Evolutionary conservation across 2,329 filamentous ascomycete genomes (phyloP).

Genomic region (Knufia petricola): DNA sequence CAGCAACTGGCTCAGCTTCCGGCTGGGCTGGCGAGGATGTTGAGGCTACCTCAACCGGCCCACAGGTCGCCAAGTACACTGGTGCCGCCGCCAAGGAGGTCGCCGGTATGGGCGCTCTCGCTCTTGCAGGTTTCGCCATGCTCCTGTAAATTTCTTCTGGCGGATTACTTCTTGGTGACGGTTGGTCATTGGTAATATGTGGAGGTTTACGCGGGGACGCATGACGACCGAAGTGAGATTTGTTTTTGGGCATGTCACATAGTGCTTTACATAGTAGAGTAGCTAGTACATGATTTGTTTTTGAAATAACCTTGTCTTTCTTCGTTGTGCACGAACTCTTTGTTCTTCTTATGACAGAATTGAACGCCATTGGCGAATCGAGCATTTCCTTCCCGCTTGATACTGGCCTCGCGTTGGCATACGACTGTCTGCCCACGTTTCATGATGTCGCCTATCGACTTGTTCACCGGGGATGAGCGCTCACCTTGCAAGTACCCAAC

Average conservation of each 20-base stretch:
- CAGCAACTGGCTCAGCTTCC: not conserved
- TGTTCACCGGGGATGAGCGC: too few species aligned
- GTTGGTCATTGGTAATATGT: constrained; percentile 4
- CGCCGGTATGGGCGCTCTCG: constrained; percentile 8
- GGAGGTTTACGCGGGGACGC: not conserved
- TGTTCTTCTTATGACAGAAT: not conserved
- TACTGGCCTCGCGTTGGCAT: too few species aligned
- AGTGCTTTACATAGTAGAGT: constrained; percentile 5
- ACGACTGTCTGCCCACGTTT: too few species aligned
- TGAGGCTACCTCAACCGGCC: constrained; percentile 29
- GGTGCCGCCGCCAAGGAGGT: constrained; percentile 10
- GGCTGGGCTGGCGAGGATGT: not conserved
- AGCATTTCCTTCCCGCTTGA: too few species aligned
- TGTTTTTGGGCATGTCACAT: not conserved
- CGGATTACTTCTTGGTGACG: not conserved
- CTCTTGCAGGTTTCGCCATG: constrained; percentile 8
- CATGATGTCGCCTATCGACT: too few species aligned
- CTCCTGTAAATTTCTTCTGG: constrained; percentile 9
- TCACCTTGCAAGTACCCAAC: too few species aligned
- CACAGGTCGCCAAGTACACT: constrained; percentile 10
- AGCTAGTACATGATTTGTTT: not conserved
- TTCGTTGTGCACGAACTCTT: not conserved
- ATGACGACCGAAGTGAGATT: constrained; percentile 1
- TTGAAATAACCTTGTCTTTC: not conserved
- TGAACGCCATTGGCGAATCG: too few species aligned